Evolutionary conservation across 1,139 yeast genomes (phyloP).

Genomic region (Candida sp.): DNA sequence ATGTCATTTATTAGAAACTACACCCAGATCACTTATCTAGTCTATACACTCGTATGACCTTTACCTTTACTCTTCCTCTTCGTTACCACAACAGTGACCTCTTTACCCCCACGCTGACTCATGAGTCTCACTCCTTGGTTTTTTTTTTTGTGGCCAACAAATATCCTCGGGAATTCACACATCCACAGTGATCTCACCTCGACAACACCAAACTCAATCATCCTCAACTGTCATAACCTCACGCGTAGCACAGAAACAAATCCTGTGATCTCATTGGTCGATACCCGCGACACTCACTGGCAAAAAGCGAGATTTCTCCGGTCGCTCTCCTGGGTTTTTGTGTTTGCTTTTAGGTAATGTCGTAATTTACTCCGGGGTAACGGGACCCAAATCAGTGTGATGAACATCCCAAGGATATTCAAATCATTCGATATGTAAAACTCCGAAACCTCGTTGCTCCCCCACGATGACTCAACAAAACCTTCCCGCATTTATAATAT

Average conservation of each 20-base stretch:
- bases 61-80: too few species aligned
- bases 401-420: neutral
- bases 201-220: neutral
- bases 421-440: neutral
- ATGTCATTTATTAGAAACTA: too few species aligned
- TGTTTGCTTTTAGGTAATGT: neutral
- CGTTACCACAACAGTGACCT: too few species aligned
- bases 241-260: neutral
- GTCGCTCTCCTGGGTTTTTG: neutral
- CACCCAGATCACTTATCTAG: too few species aligned
- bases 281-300: neutral
- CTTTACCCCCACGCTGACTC: neutral
- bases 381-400: neutral
- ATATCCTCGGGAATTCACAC: neutral
- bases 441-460: neutral
- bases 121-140: neutral
- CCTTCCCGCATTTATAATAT: too few species aligned
- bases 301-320: conserved; percentile 2
- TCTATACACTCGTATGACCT: too few species aligned
- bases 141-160: neutral
- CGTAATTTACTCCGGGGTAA: conserved; percentile 3
- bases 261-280: neutral
- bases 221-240: too few species aligned
- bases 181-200: neutral
- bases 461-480: neutral